Conservation (phyloP, 192 early-diverging fungal species). For the Backusella circina region DNA sequence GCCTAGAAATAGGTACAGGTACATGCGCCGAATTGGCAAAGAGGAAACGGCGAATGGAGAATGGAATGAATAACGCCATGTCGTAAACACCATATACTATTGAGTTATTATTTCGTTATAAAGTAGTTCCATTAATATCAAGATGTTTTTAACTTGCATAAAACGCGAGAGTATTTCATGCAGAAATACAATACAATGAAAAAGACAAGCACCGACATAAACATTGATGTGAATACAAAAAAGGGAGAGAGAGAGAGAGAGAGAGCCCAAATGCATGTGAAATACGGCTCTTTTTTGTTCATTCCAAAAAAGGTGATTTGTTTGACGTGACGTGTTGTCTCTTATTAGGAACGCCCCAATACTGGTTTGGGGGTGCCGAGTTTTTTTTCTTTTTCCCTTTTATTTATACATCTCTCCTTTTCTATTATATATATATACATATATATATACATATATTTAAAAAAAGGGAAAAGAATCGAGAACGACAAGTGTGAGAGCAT, state of each 20-base stretch:
- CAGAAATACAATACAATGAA: neutral
- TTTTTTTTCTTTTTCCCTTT: too few species aligned
- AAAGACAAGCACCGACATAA: neutral
- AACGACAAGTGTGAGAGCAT: neutral
- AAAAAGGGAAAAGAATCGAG: neutral
- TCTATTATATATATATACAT: too few species aligned
- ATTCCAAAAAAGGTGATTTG: too few species aligned
- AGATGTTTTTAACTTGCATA: neutral
- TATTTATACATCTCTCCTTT: neutral
- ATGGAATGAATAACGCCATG: neutral
- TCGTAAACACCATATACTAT: neutral
- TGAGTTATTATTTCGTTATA: neutral
- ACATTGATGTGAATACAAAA: neutral
- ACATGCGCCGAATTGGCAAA: neutral
- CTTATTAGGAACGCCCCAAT: too few species aligned
- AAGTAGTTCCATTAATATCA: neutral
- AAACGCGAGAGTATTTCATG: neutral
- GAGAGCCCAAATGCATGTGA: too few species aligned
- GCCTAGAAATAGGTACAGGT: neutral
- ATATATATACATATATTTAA: too few species aligned
- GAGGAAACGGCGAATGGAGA: neutral
- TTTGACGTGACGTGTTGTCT: too few species aligned
- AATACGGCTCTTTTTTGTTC: too few species aligned
- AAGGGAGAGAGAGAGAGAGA: neutral
- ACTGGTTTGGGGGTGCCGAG: too few species aligned